Percentiles rank a stretch among this genome's conserved stretches.
Evolutionary conservation across 164 flowering plant genomes (phyloP).

Genomic region (Tetrastigma voinierianum): DNA sequence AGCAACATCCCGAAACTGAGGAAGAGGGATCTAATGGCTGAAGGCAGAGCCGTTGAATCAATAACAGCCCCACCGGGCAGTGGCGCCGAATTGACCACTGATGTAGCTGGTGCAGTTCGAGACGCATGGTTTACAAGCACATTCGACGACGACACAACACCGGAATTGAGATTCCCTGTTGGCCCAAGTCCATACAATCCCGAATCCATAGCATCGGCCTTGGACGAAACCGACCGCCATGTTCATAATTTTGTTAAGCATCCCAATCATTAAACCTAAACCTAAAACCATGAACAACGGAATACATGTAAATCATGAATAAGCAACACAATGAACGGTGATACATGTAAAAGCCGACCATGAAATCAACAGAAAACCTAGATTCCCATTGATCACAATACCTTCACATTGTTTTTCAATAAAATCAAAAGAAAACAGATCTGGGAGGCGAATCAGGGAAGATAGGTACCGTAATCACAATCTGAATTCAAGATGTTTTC

Average conservation of each 20-base stretch:
- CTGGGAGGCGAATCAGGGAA: conserved; percentile 3
- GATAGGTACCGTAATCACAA: neutral
- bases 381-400: neutral
- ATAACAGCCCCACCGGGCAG: neutral
- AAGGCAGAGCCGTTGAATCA: no score
- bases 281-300: neutral
- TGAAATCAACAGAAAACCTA: conserved; percentile 3
- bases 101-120: conserved; percentile 22
- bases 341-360: neutral
- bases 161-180: conserved; percentile 27
- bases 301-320: neutral
- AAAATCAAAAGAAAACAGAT: conserved; percentile 9
- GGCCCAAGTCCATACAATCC: conserved; percentile 23
- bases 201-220: conserved; percentile 41
- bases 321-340: neutral
- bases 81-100: neutral
- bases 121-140: conserved; percentile 67
- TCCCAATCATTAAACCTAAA: conserved; percentile 22
- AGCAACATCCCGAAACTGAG: conserved; percentile 54
- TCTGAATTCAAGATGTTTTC: neutral
- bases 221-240: conserved; percentile 53
- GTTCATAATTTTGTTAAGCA: conserved; percentile 73
- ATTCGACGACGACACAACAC: conserved; percentile 33
- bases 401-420: neutral
- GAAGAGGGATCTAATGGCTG: conserved; percentile 49